phyloP scores from a whole-genome alignment of 164 flowering plant species.

The Aristolochia contorta region DNA sequence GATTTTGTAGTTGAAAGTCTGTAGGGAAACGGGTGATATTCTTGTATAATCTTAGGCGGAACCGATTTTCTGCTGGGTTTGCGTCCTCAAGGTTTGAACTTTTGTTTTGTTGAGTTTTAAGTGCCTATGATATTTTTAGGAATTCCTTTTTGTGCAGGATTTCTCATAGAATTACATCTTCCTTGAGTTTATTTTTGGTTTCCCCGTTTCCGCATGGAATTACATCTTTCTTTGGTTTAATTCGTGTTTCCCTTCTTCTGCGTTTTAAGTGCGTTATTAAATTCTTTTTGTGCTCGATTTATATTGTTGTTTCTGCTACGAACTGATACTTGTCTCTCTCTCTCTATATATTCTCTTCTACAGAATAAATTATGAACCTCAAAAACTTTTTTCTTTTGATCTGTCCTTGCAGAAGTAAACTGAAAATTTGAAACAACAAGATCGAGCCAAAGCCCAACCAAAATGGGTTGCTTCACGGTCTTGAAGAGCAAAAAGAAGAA shows the following conservation, averaged over 20 bases:
- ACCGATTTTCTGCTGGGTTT: neutral
- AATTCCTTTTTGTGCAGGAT: neutral
- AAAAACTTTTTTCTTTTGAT: neutral
- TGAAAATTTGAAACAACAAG: neutral
- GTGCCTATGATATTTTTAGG: neutral
- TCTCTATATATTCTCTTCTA: neutral
- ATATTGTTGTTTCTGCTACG: neutral
- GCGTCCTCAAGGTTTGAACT: neutral
- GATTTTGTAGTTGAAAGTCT: neutral
- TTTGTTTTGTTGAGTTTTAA: neutral
- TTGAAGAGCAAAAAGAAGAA: slow-evolving; percentile 77
- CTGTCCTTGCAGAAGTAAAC: slow-evolving; percentile 12
- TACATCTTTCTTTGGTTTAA: neutral
- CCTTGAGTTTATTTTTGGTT: neutral
- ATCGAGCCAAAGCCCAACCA: slow-evolving; percentile 5
- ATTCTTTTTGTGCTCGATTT: neutral
- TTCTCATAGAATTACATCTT: neutral
- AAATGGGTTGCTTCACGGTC: slow-evolving; percentile 87
- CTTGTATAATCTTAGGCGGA: too few relatives aligned
- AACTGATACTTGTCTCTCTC: neutral
- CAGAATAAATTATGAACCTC: neutral
- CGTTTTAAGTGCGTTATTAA: neutral
- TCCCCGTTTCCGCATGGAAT: neutral
- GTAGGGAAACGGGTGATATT: neutral
- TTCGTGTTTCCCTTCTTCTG: neutral